A percentile compares a stretch with the other conserved stretches of the same genome.
These are phyloP conservation scores for Sporothrix pseudoabietina DNA, from an alignment of 2,329 filamentous ascomycete species.

Conservation along the genomic window DNA sequence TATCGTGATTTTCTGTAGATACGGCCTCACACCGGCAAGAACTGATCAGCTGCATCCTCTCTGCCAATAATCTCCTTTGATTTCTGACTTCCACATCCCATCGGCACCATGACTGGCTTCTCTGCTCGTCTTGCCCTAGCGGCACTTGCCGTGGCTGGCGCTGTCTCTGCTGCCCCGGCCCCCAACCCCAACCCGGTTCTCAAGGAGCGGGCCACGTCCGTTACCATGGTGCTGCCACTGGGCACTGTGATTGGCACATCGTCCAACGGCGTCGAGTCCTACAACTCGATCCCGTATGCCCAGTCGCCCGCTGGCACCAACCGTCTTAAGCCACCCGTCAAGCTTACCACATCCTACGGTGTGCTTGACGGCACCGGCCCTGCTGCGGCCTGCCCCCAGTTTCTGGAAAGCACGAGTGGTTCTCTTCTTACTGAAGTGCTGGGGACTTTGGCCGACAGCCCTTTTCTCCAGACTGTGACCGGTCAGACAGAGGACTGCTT, in stretches of 20 bases:
- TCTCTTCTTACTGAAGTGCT: not conserved
- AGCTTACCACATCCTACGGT: slow-evolving; percentile 59
- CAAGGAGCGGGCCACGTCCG: slow-evolving; percentile 18
- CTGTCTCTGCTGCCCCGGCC: not conserved
- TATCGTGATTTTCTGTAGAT: not conserved
- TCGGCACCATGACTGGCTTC: not conserved
- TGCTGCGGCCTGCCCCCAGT: slow-evolving; percentile 44
- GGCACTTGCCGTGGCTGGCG: slow-evolving; percentile 1
- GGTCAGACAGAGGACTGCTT: slow-evolving; percentile 66
- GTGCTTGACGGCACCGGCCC: slow-evolving; percentile 61
- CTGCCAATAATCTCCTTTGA: not conserved
- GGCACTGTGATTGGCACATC: slow-evolving; percentile 21
- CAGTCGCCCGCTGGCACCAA: slow-evolving; percentile 66
- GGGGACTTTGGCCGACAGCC: slow-evolving; percentile 1
- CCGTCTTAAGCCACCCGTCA: slow-evolving; percentile 68
- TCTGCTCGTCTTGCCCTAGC: not conserved
- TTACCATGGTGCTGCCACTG: slow-evolving; percentile 24
- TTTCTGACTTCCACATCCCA: not conserved
- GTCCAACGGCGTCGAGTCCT: slow-evolving; percentile 59
- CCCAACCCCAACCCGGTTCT: not conserved
- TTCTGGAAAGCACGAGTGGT: slow-evolving; percentile 5
- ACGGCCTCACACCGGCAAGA: not conserved
- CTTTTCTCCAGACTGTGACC: slow-evolving; percentile 51
- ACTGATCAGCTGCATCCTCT: not conserved
- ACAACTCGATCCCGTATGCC: slow-evolving; percentile 75